These are phyloP conservation scores for Pilatotrama ljubarskyi DNA, from an alignment of 768 basidiomycete genomes.

Conservation along the genomic window DNA sequence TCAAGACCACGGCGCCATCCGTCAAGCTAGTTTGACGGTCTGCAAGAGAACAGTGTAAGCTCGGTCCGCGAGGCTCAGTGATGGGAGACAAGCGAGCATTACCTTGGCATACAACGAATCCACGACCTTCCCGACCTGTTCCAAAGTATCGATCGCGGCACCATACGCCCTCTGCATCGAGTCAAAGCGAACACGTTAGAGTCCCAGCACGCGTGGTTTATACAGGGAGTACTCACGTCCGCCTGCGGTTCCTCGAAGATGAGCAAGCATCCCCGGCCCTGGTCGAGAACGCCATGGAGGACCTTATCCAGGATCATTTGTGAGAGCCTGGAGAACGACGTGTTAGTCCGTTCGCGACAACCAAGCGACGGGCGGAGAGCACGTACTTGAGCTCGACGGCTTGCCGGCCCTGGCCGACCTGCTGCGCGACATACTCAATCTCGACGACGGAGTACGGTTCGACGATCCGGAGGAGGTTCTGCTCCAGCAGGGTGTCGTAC, in stretches of 20 bases:
- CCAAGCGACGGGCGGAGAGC: not conserved
- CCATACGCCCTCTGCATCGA: constrained; percentile 74
- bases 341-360: not conserved
- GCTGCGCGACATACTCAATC: constrained; percentile 81
- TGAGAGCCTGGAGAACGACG: constrained; percentile 60
- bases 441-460: constrained; percentile 96
- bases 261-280: constrained; percentile 87
- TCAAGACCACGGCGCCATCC: not conserved
- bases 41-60: not conserved
- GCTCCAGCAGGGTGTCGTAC: constrained; percentile 95
- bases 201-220: not conserved
- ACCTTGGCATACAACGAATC: constrained; percentile 90
- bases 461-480: constrained; percentile 92
- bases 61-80: no score
- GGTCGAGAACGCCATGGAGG: constrained; percentile 93
- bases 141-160: constrained; percentile 85
- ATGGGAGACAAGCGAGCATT: not conserved
- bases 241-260: constrained; percentile 87
- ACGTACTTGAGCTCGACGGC: constrained; percentile 89
- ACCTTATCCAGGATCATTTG: constrained; percentile 99
- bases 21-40: constrained; percentile 15
- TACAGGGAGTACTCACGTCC: constrained; percentile 58
- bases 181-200: not conserved
- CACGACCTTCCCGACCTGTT: constrained; percentile 92
- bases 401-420: constrained; percentile 84